Base-by-base conservation (phyloP, 306 rosid genomes). In the Lagenaria siceraria region DNA sequence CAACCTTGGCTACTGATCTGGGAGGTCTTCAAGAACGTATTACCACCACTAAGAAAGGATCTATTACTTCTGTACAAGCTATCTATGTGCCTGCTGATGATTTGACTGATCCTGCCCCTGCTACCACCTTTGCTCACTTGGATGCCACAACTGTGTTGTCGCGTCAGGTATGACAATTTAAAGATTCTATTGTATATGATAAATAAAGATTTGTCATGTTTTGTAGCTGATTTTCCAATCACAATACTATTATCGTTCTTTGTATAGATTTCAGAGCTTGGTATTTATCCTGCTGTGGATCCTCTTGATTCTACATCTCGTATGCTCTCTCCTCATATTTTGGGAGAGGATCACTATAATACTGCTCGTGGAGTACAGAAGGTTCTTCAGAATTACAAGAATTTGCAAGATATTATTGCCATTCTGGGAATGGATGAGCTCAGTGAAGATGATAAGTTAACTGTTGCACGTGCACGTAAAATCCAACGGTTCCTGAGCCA, bases 101-200 rank as follows among this genome's bases (percentile, higher is more conserved):
- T 61, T 92, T 95, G 97, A 95, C 99, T 76, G 99, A 95, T 95
- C 99, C 99, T 25, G 99, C 99, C 78, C 99, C 99, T 65, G 99
- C 99, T 36, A 95, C 99, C 17, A 92, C 99, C 15, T 95, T 95
- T 11, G 99, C 99, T 87, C 99, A 95, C 88, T 86, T 95, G 92
- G 99, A 95, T 86, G 99, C 99, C 54, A 95, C 99, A 6, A 95
- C 99, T 22, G 99, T 95, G 93, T 78, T 95, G 64, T 95, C 99
- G 1, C 87, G 99, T 79, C 96, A 89, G 97, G 99, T 95, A 55
- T 77, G 83, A 12, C 74, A 83, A n/a, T 76, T 56, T 13, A 54
- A 2, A 74, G 79, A 18, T 1, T 54, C 10, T 38, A 6, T 52
- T 74, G 7, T 51, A 19, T 74, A 29, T 74, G 62, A 27, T 18